Conservation (phyloP, 2,329 filamentous ascomycete species). For the Sporothrix dimorphospora region DNA sequence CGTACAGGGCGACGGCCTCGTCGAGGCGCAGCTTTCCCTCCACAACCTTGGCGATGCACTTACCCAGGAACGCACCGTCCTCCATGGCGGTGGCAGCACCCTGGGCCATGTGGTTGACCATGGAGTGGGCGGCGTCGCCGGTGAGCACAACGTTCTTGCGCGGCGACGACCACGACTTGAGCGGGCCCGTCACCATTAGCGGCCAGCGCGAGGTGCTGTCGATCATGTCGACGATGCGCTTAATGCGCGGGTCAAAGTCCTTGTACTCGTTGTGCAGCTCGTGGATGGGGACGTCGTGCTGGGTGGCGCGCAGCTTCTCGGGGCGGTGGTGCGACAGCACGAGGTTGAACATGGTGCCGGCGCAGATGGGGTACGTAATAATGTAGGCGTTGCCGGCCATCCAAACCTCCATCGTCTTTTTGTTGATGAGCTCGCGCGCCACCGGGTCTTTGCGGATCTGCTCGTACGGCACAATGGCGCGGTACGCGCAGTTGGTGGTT, state of each 20-base stretch:
- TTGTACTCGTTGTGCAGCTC: slow-evolving; percentile 49
- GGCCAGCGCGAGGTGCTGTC: slow-evolving; percentile 46
- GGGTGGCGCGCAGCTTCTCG: slow-evolving; percentile 41
- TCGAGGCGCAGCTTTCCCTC: slow-evolving; percentile 40
- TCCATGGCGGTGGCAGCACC: slow-evolving; percentile 51
- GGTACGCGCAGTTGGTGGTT: slow-evolving; percentile 50
- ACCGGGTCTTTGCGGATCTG: slow-evolving; percentile 48
- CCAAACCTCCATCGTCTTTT: slow-evolving; percentile 38
- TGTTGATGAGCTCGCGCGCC: slow-evolving; percentile 43
- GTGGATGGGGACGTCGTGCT: slow-evolving; percentile 46
- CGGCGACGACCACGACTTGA: slow-evolving; percentile 36
- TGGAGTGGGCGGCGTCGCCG: slow-evolving; percentile 46
- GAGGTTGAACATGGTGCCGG: slow-evolving; percentile 50
- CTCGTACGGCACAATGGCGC: slow-evolving; percentile 49
- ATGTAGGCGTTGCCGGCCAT: slow-evolving; percentile 43
- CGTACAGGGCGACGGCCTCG: slow-evolving; percentile 42
- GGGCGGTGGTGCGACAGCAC: slow-evolving; percentile 43
- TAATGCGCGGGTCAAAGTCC: slow-evolving; percentile 50
- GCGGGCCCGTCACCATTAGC: slow-evolving; percentile 47
- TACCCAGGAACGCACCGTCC: slow-evolving; percentile 41
- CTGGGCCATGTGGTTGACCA: slow-evolving; percentile 50
- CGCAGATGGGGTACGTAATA: slow-evolving; percentile 52
- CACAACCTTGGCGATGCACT: slow-evolving; percentile 43
- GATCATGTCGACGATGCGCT: slow-evolving; percentile 47
- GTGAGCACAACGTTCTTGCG: slow-evolving; percentile 47